Conservation (phyloP, 352 stramenopile genomes). For the Achlya hypogyna region DNA sequence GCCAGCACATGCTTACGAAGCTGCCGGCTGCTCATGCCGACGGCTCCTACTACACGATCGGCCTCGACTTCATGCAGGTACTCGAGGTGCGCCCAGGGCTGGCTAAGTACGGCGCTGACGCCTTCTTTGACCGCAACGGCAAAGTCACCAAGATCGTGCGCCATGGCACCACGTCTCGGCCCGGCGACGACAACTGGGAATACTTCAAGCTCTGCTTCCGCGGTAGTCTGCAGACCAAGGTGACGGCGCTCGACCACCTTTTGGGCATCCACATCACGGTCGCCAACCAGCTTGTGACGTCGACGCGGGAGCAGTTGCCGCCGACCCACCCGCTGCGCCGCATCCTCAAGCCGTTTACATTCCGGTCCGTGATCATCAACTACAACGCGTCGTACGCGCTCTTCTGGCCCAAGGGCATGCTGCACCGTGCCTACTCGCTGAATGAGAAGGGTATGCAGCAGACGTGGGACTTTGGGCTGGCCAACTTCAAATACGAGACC, state of each 20-base stretch:
- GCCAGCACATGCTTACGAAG: constrained; percentile 12
- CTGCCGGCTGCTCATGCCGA: not conserved
- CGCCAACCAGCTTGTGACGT: constrained; percentile 12
- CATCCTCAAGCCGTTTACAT: constrained; percentile 19
- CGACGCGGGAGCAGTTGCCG: constrained; percentile 9
- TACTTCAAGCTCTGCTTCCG: constrained; percentile 19
- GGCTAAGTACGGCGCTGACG: constrained; percentile 18
- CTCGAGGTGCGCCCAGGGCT: constrained; percentile 7
- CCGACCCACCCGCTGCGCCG: constrained; percentile 13
- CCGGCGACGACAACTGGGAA: constrained; percentile 5
- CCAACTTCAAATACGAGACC: constrained; percentile 3
- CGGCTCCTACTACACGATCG: constrained; percentile 12
- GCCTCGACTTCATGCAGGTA: constrained; percentile 8
- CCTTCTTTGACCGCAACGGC: constrained; percentile 7
- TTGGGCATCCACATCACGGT: constrained; percentile 16
- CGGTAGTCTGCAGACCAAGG: constrained; percentile 10
- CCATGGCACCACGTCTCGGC: not conserved
- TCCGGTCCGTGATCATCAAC: constrained; percentile 18
- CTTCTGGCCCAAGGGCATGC: constrained; percentile 19
- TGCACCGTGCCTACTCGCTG: constrained; percentile 10
- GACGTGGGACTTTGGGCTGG: constrained; percentile 10
- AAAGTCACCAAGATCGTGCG: constrained; percentile 13
- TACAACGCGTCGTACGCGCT: constrained; percentile 5
- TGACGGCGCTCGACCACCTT: constrained; percentile 13
- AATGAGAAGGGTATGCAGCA: constrained; percentile 13